phyloP scores from a whole-genome alignment of 176 grass and related monocot genomes.

The Juncus inflexus region DNA sequence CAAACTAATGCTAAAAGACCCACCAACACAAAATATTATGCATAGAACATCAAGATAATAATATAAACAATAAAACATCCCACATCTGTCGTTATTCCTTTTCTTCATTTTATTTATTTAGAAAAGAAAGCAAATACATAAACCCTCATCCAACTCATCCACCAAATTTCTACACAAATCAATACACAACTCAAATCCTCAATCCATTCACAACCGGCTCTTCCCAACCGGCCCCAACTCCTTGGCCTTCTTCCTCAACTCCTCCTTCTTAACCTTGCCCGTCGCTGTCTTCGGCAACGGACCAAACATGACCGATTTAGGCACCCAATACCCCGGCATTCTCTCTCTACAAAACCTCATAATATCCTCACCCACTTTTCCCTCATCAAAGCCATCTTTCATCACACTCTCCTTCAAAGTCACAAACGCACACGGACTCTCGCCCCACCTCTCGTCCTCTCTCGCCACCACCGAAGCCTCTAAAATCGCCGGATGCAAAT shows the following conservation, averaged over 20 bases:
- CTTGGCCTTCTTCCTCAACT: conserved; percentile 69
- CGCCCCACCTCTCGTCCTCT: conserved; percentile 79
- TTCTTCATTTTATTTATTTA: too few species aligned
- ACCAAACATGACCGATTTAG: conserved; percentile 78
- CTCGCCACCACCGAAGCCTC: conserved; percentile 75
- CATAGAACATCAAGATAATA: too few species aligned
- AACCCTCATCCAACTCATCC: too few species aligned
- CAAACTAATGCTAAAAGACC: too few species aligned
- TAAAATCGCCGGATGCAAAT: conserved; percentile 60
- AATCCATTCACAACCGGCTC: conserved; percentile 55
- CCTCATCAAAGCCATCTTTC: conserved; percentile 38
- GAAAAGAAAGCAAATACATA: too few species aligned
- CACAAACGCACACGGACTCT: conserved; percentile 84
- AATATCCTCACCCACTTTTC: conserved; percentile 44
- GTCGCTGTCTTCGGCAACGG: conserved; percentile 82
- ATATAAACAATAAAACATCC: too few species aligned
- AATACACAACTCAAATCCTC: too few species aligned
- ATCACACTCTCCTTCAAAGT: conserved; percentile 43
- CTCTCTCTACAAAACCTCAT: conserved; percentile 72
- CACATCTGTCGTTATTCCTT: too few species aligned
- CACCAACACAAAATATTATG: too few species aligned
- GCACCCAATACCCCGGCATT: conserved; percentile 79
- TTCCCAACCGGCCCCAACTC: conserved; percentile 71
- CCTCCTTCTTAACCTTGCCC: conserved; percentile 84
- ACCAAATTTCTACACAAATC: too few species aligned